A percentile compares a stretch with the other conserved stretches of the same genome.
Evolutionary conservation across 2,329 filamentous ascomycete genomes (phyloP).

Genomic region (Mariannaea elegans): DNA sequence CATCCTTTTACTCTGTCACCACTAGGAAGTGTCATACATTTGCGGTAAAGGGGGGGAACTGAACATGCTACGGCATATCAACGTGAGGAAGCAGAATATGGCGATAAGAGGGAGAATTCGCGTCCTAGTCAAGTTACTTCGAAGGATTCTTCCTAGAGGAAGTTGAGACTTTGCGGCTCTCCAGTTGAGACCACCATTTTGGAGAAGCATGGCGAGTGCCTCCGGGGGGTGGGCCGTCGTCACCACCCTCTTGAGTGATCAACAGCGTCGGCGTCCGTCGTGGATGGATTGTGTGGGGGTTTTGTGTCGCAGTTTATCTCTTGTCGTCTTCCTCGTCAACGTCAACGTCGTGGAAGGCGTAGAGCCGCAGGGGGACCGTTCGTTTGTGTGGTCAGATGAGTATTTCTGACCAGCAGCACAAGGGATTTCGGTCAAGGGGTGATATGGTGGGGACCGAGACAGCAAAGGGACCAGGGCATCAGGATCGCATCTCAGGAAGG

Average conservation of each 20-base stretch:
- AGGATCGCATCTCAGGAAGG: conserved; percentile 15
- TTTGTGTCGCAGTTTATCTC: not conserved
- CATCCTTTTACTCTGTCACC: conserved; percentile 6
- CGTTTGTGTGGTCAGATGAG: conserved; percentile 13
- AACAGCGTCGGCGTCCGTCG: conserved; percentile 22
- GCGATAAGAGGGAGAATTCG: conserved; percentile 80
- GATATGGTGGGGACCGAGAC: not conserved
- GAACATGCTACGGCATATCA: conserved; percentile 89
- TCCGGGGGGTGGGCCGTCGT: conserved; percentile 25
- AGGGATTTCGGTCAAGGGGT: conserved; percentile 14
- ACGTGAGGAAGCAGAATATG: conserved; percentile 73
- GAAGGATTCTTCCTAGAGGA: conserved; percentile 78
- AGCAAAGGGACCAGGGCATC: conserved; percentile 14
- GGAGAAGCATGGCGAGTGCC: conserved; percentile 78
- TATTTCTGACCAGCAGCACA: not conserved
- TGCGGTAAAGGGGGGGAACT: conserved; percentile 87
- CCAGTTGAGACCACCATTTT: conserved; percentile 91
- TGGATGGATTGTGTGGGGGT: conserved; percentile 12
- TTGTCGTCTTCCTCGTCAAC: not conserved
- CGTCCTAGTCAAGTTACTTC: conserved; percentile 77
- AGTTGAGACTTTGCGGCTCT: conserved; percentile 85
- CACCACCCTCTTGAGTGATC: conserved; percentile 25
- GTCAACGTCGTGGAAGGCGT: not conserved
- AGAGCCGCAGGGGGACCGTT: conserved; percentile 5
- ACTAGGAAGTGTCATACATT: conserved; percentile 65